These are phyloP conservation scores for Trametes elegans DNA, from an alignment of 768 basidiomycete species.

Conservation along the genomic window DNA sequence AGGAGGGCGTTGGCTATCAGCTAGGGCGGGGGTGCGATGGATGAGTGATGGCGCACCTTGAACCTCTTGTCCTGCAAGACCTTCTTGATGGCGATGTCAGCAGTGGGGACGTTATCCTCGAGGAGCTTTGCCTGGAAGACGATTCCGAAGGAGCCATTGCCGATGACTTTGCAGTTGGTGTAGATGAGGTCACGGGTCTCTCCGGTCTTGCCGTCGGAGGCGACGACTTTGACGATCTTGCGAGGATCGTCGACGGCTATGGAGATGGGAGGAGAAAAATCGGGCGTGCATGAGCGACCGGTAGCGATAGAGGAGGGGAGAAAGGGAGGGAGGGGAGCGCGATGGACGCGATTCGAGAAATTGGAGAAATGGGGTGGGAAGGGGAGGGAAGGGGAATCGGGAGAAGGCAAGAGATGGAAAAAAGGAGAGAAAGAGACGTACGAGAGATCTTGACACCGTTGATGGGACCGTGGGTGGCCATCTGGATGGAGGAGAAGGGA, in stretches of 20 bases:
- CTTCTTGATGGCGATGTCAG: conserved; percentile 99
- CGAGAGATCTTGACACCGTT: conserved; percentile 87
- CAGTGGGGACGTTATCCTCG: conserved; percentile 50
- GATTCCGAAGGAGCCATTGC: conserved; percentile 98
- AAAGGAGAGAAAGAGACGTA: conserved; percentile 40
- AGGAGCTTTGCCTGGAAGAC: conserved; percentile 95
- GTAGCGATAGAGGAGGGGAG: background rate
- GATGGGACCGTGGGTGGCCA: conserved; percentile 79
- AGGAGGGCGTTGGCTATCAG: background rate
- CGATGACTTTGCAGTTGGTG: conserved; percentile 97
- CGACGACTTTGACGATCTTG: conserved; percentile 92
- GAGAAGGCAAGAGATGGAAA: conserved; percentile 15
- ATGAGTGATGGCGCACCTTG: conserved; percentile 73
- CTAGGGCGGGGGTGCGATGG: background rate
- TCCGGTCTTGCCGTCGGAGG: conserved; percentile 92
- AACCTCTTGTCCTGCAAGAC: conserved; percentile 99
- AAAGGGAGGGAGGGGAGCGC: conserved; percentile 22
- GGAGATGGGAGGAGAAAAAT: background rate
- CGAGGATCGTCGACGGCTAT: conserved; percentile 93
- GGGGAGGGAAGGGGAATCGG: conserved; percentile 24
- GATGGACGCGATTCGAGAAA: conserved; percentile 17
- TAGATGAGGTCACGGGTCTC: conserved; percentile 87
- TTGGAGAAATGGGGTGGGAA: conserved; percentile 3
- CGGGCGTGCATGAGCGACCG: conserved; percentile 14
- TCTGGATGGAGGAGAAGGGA: conserved; percentile 29